These are phyloP conservation scores for Saccharomyces uvarum DNA, from an alignment of 1,139 yeast genomes.

Conservation along the genomic window DNA sequence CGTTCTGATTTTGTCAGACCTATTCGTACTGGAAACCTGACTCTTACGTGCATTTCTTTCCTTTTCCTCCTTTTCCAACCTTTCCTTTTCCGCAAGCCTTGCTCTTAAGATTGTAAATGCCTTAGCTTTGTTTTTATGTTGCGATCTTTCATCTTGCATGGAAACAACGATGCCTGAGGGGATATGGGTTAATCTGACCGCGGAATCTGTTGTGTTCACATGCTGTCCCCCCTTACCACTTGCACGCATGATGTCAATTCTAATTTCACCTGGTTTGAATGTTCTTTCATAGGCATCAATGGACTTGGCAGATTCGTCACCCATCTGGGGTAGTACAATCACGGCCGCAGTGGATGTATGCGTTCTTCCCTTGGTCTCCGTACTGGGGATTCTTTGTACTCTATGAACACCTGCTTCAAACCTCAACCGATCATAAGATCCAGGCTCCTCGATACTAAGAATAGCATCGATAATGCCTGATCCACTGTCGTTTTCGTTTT, in stretches of 20 bases:
- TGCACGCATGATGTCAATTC: conserved; percentile 93
- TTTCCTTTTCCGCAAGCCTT: conserved; percentile 73
- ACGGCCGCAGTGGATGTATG: conserved; percentile 97
- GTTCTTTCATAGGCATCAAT: conserved; percentile 60
- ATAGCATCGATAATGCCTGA: conserved; percentile 74
- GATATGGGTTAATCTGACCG: conserved; percentile 83
- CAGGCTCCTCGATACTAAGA: conserved; percentile 63
- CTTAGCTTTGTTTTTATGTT: conserved; percentile 90
- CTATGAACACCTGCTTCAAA: conserved; percentile 95
- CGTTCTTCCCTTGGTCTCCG: conserved; percentile 88
- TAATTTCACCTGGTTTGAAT: conserved; percentile 79
- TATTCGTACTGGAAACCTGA: conserved; percentile 81
- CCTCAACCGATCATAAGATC: conserved; percentile 64
- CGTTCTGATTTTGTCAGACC: conserved; percentile 90
- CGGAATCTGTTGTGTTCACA: conserved; percentile 95
- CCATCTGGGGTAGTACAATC: conserved; percentile 80
- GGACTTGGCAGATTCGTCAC: conserved; percentile 40
- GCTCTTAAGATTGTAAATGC: conserved; percentile 80
- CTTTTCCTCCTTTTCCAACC: conserved; percentile 53
- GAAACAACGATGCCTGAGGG: conserved; percentile 86
- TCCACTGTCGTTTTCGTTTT: conserved; percentile 47
- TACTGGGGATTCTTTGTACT: conserved; percentile 88
- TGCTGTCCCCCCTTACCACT: conserved; percentile 99
- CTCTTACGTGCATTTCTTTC: conserved; percentile 66
- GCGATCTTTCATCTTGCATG: conserved; percentile 94